Evolutionary conservation across 1,284 basidiomycete species (phyloP).

Genomic region (Xanthoconium separans): DNA sequence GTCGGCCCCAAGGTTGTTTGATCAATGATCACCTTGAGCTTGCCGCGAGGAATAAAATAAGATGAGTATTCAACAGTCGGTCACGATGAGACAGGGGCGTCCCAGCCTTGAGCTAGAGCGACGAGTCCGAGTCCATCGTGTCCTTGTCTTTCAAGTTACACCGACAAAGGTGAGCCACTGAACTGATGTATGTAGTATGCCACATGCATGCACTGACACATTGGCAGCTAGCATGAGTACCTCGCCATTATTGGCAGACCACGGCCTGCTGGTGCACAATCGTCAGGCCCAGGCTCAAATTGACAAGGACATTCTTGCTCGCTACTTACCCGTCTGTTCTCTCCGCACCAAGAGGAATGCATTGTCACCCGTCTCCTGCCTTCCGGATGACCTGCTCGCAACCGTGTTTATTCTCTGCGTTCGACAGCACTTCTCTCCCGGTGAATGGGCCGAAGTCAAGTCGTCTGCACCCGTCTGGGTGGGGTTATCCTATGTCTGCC

Average conservation of each 20-base stretch:
- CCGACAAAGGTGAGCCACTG: background rate
- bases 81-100: too few relatives aligned
- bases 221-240: background rate
- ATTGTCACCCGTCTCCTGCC: constrained; percentile 6
- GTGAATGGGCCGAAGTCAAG: background rate
- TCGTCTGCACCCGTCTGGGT: background rate
- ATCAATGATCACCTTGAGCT: too few relatives aligned
- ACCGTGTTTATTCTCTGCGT: constrained; percentile 2
- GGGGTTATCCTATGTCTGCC: constrained; percentile 13
- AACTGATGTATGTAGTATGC: background rate
- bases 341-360: constrained; percentile 1
- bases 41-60: too few relatives aligned
- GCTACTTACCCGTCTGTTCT: constrained; percentile 2
- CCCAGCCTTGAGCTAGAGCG: too few relatives aligned
- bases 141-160: too few relatives aligned
- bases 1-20: background rate
- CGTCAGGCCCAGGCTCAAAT: constrained; percentile 1
- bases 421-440: background rate
- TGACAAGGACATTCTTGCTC: background rate
- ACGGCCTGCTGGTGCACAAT: background rate
- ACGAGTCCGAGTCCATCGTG: too few relatives aligned
- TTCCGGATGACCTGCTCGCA: constrained; percentile 11
- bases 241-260: background rate
- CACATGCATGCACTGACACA: background rate
- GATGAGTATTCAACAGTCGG: too few relatives aligned